phyloP scores from a whole-genome alignment of 139 green algal genomes.

The Zygnema circumcarinatum region DNA sequence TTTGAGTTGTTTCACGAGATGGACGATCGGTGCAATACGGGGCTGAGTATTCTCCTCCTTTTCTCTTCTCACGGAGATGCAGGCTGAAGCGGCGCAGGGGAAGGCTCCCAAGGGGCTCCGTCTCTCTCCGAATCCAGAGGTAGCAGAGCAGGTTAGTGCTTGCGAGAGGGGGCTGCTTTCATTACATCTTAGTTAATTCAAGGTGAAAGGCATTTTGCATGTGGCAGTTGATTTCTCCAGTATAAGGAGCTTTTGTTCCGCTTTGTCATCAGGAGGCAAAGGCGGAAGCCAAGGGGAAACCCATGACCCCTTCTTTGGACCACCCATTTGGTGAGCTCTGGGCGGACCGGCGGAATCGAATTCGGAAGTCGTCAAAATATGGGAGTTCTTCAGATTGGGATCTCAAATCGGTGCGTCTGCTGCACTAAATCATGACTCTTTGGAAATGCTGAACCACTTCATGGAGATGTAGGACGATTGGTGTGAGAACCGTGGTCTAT shows the following conservation, averaged over 20 bases:
- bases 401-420: constrained; percentile 67
- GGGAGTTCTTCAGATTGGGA: constrained; percentile 83
- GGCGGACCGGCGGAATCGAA: constrained; percentile 63
- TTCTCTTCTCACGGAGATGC: background rate
- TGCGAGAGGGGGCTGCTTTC: too few relatives aligned
- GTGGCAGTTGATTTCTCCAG: too few relatives aligned
- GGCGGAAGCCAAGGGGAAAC: too few relatives aligned
- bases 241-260: too few relatives aligned
- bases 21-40: background rate
- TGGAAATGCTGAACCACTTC: too few relatives aligned
- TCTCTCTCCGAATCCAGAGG: background rate
- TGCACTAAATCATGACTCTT: too few relatives aligned
- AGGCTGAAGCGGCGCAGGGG: background rate
- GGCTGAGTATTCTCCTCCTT: background rate
- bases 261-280: constrained; percentile 26
- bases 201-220: too few relatives aligned
- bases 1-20: background rate
- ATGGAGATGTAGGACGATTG: background rate
- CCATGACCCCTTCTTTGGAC: too few relatives aligned
- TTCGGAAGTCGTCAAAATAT: constrained; percentile 78
- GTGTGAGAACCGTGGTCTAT: background rate
- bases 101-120: background rate
- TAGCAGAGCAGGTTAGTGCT: background rate
- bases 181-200: too few relatives aligned
- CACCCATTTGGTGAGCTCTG: constrained; percentile 75